Base-by-base conservation (phyloP, 805 yeast genomes). In the Candida gorgasii region DNA sequence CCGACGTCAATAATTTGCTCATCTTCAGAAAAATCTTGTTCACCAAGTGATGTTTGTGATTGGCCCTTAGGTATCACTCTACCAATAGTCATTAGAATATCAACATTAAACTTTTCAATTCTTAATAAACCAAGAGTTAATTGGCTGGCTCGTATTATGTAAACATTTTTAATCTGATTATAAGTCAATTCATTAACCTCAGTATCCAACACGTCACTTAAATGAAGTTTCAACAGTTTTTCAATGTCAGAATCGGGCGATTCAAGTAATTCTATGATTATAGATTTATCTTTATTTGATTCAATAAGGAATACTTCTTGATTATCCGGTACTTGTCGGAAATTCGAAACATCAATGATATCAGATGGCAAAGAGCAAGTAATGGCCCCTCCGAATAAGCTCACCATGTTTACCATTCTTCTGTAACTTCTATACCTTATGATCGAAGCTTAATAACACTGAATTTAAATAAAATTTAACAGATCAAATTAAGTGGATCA, bases 291-390 rank as follows among this genome's bases (percentile, higher is more conserved):
- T 36, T 62, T 36, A 4, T 59, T 58, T 18, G 35, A 35, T 35
- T 67, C 68, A n/a, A 66, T 35, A 13, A 90, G 79, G 60, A 77
- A 93, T 18, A 92, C 97, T 60, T 92, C 99, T 59, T 93, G 98
- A 1, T 89, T 82, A 55, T 93, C 97, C 0, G 99, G 98, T 3
- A 93, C 79, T 46, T 87, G 87, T 43, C 99, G 69, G 37, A 90
- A 58, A 27, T 69, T 61, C 1, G 96, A 84, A 0, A 89, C 97
- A 61, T 93, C 97, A 1, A 84, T 56, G 7, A 47, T 42, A 0
- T 76, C 77, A 1, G 51, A 44, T 0, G 96, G 96, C 4, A 89
- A 45, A 3, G 61, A 62, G 0, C 80, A 72, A 2, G 72, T 55
- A 14, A 89, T 74, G 0, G 96, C 93, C 1, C 97, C 98, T 0